Evolutionary conservation across 495 filamentous ascomycete genomes (phyloP), one percentile per base, ranked within the genome.

Genomic region (Aspergillus ellipticus): DNA sequence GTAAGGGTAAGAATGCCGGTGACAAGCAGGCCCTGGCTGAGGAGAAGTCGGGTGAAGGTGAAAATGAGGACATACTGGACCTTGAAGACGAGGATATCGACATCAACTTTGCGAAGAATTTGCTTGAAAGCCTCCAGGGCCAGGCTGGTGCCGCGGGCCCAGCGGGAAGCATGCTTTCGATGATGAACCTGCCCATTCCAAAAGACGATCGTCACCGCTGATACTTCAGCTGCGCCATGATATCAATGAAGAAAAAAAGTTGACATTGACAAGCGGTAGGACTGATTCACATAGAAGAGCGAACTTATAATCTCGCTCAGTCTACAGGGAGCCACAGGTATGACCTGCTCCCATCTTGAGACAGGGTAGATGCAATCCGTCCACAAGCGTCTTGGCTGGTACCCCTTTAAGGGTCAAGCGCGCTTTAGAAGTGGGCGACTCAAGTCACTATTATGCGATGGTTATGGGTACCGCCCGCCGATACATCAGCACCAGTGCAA

Each of bases 41-140:
- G 24, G 55, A 35, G 42, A 55, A 49, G 17, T 45, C 19, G 7
- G 54, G 24, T 19, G 58, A 56, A 17, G 58, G 54, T 17, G 43
- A 46, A 6, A 57, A 59, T 16, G 57, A 65, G 22, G 64, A 77
- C 16, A 64, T 65, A 17, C 60, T 56, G 19, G 66, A 60, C 9
- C 65, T 71, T 46, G 74, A 79, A 15, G 86, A 86, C 54, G 79
- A 92, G 10, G 79, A 92, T 55, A 82, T 90, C 42, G 90, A 96
- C 62, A 88, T 89, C 65, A 91, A 92, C 48, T 80, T 98, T 5
- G 92, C 89, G 33, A 90, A 89, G 66, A 97, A 96, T 64, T 69
- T 97, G 20, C 74, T 97, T n/a, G 89, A 96, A 72, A 89, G 87
- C 64, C 90, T 97, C 64, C 94, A 96, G 60, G 85, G 86, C 24